phyloP scores from a whole-genome alignment of 2,329 filamentous ascomycete genomes.

The Botryosphaeria dothidea region DNA sequence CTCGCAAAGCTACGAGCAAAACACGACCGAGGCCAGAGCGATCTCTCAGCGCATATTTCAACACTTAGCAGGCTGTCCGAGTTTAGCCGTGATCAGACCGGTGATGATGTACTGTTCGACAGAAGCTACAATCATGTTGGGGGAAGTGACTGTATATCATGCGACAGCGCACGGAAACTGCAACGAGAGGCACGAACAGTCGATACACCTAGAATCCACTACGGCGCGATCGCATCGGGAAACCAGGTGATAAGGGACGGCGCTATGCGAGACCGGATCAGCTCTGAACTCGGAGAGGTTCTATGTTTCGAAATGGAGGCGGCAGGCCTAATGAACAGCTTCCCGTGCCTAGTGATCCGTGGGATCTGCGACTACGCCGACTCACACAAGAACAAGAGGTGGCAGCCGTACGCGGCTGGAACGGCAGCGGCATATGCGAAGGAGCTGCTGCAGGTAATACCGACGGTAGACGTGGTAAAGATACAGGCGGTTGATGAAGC shows the following conservation, averaged over 20 bases:
- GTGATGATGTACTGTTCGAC: slow-evolving; percentile 24
- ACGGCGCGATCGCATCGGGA: slow-evolving; percentile 17
- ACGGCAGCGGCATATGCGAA: slow-evolving; percentile 28
- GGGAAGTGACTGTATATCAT: slow-evolving; percentile 19
- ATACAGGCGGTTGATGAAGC: slow-evolving; percentile 17
- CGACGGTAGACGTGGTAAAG: slow-evolving; percentile 18
- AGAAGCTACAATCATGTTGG: slow-evolving; percentile 23
- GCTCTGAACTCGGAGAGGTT: slow-evolving; percentile 24
- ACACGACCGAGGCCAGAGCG: slow-evolving; percentile 8
- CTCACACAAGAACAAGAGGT: slow-evolving; percentile 26
- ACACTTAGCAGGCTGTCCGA: slow-evolving; percentile 15
- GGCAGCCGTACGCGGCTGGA: slow-evolving; percentile 27
- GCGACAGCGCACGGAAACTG: slow-evolving; percentile 18
- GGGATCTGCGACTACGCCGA: slow-evolving; percentile 30
- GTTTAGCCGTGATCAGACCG: slow-evolving; percentile 20
- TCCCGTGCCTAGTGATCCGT: slow-evolving; percentile 28
- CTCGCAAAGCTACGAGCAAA: slow-evolving; percentile 19
- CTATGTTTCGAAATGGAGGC: slow-evolving; percentile 29
- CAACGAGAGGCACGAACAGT: slow-evolving; percentile 16
- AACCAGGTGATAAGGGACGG: slow-evolving; percentile 5
- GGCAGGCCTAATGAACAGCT: slow-evolving; percentile 30
- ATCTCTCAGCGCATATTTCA: slow-evolving; percentile 10
- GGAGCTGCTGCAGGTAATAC: slow-evolving; percentile 24
- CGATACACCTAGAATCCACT: slow-evolving; percentile 10
- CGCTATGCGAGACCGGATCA: background rate